phyloP scores from a whole-genome alignment of 371 early-diverging fungal species.

The Syncephalastrum racemosum region DNA sequence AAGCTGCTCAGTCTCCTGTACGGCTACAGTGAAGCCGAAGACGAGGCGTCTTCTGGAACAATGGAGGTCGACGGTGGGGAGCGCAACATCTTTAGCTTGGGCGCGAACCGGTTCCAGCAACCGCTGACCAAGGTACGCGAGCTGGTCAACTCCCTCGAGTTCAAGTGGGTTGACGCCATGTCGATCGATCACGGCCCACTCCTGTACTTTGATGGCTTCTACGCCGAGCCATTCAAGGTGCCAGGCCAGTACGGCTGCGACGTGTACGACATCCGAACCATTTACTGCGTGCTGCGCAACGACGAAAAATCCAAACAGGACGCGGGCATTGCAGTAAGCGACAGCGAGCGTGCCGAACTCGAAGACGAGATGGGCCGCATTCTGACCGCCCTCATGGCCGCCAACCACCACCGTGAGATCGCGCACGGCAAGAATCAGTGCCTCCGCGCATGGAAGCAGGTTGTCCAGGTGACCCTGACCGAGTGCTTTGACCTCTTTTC shows the following conservation, averaged over 20 bases:
- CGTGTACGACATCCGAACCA: conserved; percentile 66
- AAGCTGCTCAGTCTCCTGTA: conserved; percentile 67
- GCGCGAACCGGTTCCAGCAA: conserved; percentile 69
- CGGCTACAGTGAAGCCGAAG: conserved; percentile 21
- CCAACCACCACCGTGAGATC: conserved; percentile 69
- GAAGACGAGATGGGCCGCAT: conserved; percentile 56
- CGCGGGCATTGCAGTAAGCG: conserved; percentile 45
- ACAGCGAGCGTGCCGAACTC: conserved; percentile 37
- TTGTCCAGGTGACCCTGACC: conserved; percentile 69
- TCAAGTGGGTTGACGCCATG: conserved; percentile 51
- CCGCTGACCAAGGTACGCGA: conserved; percentile 59
- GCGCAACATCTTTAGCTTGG: conserved; percentile 87
- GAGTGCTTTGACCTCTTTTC: conserved; percentile 66
- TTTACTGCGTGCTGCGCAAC: conserved; percentile 36
- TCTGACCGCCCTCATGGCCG: conserved; percentile 51
- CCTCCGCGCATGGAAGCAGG: conserved; percentile 78
- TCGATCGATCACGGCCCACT: conserved; percentile 9
- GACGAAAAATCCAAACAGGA: conserved; percentile 20
- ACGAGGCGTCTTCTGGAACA: conserved; percentile 9
- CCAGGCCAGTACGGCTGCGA: conserved; percentile 58
- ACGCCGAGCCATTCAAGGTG: conserved; percentile 23
- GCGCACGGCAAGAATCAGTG: conserved; percentile 61
- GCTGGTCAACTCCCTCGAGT: conserved; percentile 55
- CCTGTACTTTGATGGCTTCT: conserved; percentile 23
- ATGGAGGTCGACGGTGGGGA: conserved; percentile 38